Evolutionary conservation across 2,329 filamentous ascomycete genomes (phyloP), one percentile per base, ranked within the genome.

Genomic region (Grosmannia huntii): DNA sequence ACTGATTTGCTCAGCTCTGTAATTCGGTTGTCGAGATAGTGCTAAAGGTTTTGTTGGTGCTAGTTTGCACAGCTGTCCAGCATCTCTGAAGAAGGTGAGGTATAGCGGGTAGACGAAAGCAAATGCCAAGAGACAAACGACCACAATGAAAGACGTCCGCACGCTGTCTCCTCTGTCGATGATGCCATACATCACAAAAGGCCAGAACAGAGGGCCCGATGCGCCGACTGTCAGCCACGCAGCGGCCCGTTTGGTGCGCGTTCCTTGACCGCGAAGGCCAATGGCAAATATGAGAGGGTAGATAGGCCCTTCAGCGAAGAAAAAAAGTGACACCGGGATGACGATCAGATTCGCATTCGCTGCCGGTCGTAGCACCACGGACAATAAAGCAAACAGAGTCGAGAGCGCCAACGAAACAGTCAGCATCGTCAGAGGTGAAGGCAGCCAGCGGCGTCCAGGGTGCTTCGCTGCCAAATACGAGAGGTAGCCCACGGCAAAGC

Each of bases 201-300:
- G 87, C 66, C 89, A 87, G 58, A 85, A 82, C 0, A 84, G 86
- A 12, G 88, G 86, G 2, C 88, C 87, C 1, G 81, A 84, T 1
- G 84, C 86, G 55, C 85, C 87, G 68, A 85, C 89, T 1, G 91
- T 88, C 62, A 95, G 84, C 69, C 83, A 88, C 1, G 86, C 86
- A 0, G 86, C 85, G 0, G 86, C 89, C 53, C 85, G 80, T 72
- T 95, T 95, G 4, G 87, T 90, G 63, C 89, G 80, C n/a, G 81
- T 79, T 0, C 90, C 90, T 55, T 95, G 81, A 0, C 90, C 89
- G 3, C 89, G 82, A 60, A 95, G 84, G 3, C 86, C 87, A 14
- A 94, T 78, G 4, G 87, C 84, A 64, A 90, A 90, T 60, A 94
- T 84, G 1, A 91, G 83, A 0, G 90, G 90, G 76, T 89, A 95